Base-by-base conservation (phyloP, 768 basidiomycete species). In the Russula compacta region DNA sequence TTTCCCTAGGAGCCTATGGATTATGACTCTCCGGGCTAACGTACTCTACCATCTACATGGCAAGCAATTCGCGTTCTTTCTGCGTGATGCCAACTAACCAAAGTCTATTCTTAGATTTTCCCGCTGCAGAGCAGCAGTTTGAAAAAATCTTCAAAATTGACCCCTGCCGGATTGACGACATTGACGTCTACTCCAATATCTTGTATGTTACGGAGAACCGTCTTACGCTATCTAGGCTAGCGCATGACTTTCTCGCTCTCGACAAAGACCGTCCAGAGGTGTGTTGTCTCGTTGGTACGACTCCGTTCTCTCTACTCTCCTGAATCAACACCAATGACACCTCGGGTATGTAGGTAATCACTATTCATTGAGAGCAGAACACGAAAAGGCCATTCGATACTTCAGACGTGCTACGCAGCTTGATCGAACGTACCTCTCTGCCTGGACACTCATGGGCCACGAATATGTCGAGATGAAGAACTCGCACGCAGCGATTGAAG, bases 401-500 rank as follows among this genome's bases (percentile, higher is more conserved):
- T 98, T 98, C 74, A 81, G 87, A 64, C 82, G 95, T 61, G 93
- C 95, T 8, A 89, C 94, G n/a, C 87, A 95, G 69, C 82, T 99
- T 50, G 95, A 99, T 72, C 83, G 90, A 58, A 94, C 89, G 2
- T 98, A 94, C 73, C 79, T 98, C 48, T 90, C 94, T 7, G 97
- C 97, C 6, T 99, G 97, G 97, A 98, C 95, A 4, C 75, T 99
- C 64, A 94, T 99, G 92, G 97, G 97, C 1, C 97, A 99, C 69
- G 97, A 98, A 73, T 98, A 90, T 68, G 89, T 99, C 47, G 97
- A 99, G 75, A 86, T 97, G 86, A 98, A 98, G 75, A 98, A 99
- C 72, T 93, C 93, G 5, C 95, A 98, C 77, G 97, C 97, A 2
- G 95, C 97, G 15, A 97, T 98, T 58, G 97, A 98, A 74, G 91